Evolutionary conservation across 2,329 filamentous ascomycete genomes (phyloP).

Genomic region (Boeremia lycopersici): DNA sequence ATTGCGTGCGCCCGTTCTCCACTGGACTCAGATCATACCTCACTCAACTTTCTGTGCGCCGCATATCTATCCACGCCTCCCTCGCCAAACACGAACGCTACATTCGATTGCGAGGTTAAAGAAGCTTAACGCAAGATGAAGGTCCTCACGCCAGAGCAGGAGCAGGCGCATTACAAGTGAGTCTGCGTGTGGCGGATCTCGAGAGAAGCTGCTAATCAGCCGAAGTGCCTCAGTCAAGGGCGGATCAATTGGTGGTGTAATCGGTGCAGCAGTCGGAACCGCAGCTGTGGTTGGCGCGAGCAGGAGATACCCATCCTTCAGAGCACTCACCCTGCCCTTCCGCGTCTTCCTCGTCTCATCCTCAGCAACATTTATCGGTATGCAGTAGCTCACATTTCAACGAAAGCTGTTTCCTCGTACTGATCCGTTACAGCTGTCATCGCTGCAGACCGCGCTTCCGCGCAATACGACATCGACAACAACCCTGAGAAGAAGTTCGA

Average conservation of each 20-base stretch:
- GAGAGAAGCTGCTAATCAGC: slow-evolving; percentile 17
- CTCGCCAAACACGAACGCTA: neutral
- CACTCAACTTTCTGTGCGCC: neutral
- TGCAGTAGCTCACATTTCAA: slow-evolving; percentile 6
- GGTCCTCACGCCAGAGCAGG: slow-evolving; percentile 92
- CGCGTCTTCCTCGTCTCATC: slow-evolving; percentile 88
- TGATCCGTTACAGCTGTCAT: slow-evolving; percentile 66
- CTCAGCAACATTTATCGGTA: slow-evolving; percentile 77
- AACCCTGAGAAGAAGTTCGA: slow-evolving; percentile 60
- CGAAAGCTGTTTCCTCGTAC: neutral
- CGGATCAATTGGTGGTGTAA: slow-evolving; percentile 72
- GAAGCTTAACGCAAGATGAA: slow-evolving; percentile 68
- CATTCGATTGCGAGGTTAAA: neutral
- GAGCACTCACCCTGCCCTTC: slow-evolving; percentile 84
- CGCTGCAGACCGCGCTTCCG: slow-evolving; percentile 76
- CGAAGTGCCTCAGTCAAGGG: slow-evolving; percentile 74
- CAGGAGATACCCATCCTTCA: slow-evolving; percentile 77
- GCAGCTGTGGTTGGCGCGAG: slow-evolving; percentile 71
- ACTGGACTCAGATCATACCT: slow-evolving; percentile 3
- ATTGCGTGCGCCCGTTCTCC: slow-evolving; percentile 22
- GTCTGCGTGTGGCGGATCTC: slow-evolving; percentile 18
- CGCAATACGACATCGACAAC: slow-evolving; percentile 70
- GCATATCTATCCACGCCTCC: neutral
- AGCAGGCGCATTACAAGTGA: slow-evolving; percentile 80
- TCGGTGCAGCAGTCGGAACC: slow-evolving; percentile 71